Conservation (phyloP, 2,329 filamentous ascomycete species). For the Aspergillus piperis region DNA sequence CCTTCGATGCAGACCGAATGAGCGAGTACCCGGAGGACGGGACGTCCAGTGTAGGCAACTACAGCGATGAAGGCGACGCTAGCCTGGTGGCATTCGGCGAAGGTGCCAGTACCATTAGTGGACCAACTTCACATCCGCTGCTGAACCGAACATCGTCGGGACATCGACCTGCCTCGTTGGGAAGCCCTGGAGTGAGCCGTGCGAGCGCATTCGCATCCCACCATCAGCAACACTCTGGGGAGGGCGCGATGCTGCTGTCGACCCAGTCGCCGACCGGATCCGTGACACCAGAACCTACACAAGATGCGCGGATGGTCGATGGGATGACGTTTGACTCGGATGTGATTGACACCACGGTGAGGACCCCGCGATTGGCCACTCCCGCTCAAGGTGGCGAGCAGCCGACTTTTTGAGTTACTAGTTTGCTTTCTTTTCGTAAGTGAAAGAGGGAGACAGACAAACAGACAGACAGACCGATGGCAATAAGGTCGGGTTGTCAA, state of each 20-base stretch:
- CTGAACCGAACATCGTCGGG: constrained; percentile 41
- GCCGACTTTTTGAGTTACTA: neutral
- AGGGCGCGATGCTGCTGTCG: constrained; percentile 44
- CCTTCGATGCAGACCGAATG: constrained; percentile 58
- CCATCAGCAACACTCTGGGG: constrained; percentile 31
- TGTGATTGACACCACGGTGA: constrained; percentile 66
- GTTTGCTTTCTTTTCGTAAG: neutral
- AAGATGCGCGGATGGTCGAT: constrained; percentile 67
- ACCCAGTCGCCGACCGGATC: constrained; percentile 38
- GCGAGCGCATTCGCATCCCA: constrained; percentile 31
- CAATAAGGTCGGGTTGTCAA: neutral
- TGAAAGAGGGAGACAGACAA: no score
- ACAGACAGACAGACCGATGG: no score
- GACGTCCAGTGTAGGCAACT: constrained; percentile 69
- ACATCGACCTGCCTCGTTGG: constrained; percentile 42
- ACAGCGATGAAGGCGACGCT: constrained; percentile 81
- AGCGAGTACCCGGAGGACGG: constrained; percentile 67
- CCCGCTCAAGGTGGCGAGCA: constrained; percentile 20
- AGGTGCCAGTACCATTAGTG: constrained; percentile 81
- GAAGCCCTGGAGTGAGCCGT: constrained; percentile 40
- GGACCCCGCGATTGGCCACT: constrained; percentile 56
- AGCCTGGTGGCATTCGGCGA: constrained; percentile 91
- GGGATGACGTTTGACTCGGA: constrained; percentile 64
- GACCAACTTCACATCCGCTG: constrained; percentile 67
- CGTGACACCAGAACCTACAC: constrained; percentile 43